phyloP scores from a whole-genome alignment of 768 basidiomycete genomes.

The Phaeolepiota aurea region DNA sequence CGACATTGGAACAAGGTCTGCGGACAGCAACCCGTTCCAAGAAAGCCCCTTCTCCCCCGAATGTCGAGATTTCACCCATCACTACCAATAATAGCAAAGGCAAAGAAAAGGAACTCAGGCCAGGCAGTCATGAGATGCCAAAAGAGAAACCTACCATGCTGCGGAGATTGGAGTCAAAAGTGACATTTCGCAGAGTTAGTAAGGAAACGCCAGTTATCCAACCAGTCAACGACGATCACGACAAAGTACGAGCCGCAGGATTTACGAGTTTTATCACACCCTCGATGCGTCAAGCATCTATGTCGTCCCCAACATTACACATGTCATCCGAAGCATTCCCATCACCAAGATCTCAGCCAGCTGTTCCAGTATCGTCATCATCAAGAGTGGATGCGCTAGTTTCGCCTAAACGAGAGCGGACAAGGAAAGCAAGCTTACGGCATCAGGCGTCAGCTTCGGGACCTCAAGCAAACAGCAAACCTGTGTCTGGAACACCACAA shows the following conservation, averaged over 20 bases:
- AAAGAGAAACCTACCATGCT: conserved; percentile 39
- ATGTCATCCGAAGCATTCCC: conserved; percentile 49
- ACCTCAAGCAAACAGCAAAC: conserved; percentile 6
- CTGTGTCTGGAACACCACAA: conserved; percentile 5
- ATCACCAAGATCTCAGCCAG: conserved; percentile 43
- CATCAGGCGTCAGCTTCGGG: conserved; percentile 12
- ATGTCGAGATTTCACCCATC: conserved; percentile 38
- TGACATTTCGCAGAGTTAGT: conserved; percentile 37
- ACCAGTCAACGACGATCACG: conserved; percentile 18
- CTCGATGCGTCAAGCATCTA: conserved; percentile 59
- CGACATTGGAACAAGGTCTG: conserved; percentile 59
- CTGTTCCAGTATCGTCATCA: conserved; percentile 37
- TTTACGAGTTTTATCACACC: conserved; percentile 55
- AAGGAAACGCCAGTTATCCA: conserved; percentile 32
- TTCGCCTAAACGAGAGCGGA: conserved; percentile 38
- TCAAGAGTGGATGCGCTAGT: conserved; percentile 34
- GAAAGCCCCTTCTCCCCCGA: conserved; percentile 24
- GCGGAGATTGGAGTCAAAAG: conserved; percentile 38
- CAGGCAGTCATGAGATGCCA: conserved; percentile 16
- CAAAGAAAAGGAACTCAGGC: conserved; percentile 29
- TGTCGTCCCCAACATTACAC: conserved; percentile 70
- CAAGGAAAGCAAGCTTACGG: conserved; percentile 31
- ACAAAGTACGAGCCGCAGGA: conserved; percentile 40
- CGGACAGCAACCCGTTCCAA: conserved; percentile 56
- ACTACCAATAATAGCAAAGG: conserved; percentile 27